Evolutionary conservation across 176 grass and related monocot species (phyloP).

Genomic region (Luzula sylvatica): DNA sequence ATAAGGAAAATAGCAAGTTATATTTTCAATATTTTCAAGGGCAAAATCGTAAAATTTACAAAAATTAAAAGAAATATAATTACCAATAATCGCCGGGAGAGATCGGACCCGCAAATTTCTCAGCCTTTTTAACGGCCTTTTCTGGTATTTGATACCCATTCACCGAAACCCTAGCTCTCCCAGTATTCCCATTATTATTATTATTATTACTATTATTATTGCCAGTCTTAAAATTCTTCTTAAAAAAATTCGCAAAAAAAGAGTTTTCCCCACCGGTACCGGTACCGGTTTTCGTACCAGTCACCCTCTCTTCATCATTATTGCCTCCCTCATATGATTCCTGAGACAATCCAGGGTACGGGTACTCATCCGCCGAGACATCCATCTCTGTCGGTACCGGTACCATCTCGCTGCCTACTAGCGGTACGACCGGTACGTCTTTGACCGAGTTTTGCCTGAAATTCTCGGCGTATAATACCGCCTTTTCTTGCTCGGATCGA

Average conservation of each 20-base stretch:
- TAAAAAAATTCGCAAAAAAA: constrained; percentile 74
- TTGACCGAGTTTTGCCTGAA: constrained; percentile 68
- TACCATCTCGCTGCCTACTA: constrained; percentile 18
- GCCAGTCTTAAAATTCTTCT: constrained; percentile 68
- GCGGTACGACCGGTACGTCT: constrained; percentile 32
- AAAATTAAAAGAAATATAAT: background rate
- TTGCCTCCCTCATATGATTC: constrained; percentile 27
- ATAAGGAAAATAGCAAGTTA: background rate
- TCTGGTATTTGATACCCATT: constrained; percentile 75
- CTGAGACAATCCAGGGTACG: constrained; percentile 28
- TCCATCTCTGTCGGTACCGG: constrained; percentile 55
- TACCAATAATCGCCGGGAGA: constrained; percentile 87
- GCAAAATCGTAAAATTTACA: background rate
- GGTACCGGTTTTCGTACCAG: constrained; percentile 28
- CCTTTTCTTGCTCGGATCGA: constrained; percentile 69
- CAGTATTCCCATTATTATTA: too few species aligned
- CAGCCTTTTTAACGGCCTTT: constrained; percentile 55
- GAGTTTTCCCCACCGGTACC: constrained; percentile 42
- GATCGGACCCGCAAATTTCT: constrained; percentile 69
- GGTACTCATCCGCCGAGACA: constrained; percentile 41
- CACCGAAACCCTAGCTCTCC: constrained; percentile 54
- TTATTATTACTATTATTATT: constrained; percentile 24
- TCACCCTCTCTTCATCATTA: constrained; percentile 27
- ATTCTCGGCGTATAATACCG: constrained; percentile 39
- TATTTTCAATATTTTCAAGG: background rate